Base-by-base conservation (phyloP, 1,139 yeast genomes). In the Blastobotrys buckinghamii region DNA sequence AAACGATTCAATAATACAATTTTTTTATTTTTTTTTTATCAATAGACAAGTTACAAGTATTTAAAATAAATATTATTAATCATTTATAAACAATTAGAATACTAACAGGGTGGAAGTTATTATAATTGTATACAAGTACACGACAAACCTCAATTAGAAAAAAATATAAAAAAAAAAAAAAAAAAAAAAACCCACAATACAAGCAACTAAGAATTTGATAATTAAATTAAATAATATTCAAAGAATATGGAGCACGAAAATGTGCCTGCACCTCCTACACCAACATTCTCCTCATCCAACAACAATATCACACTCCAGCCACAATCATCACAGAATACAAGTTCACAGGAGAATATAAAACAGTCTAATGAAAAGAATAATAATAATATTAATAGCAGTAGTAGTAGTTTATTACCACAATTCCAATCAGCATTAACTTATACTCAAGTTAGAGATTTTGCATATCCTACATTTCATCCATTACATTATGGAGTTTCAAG, bases 371-470 rank as follows among this genome's bases (percentile, higher is more conserved):
- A n/a, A n/a, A n/a, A n/a, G n/a, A n/a, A n/a, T n/a, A n/a, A n/a
- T n/a, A n/a, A n/a, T n/a, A n/a, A n/a, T n/a, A 35, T 22, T 17
- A 16, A 9, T 22, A 5, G 6, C 10, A 5, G 20, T 35, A 10
- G 4, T 7, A 5, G n/a, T n/a, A n/a, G n/a, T n/a, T n/a, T 8
- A n/a, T 22, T 54, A 15, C 64, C 65, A n/a, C 60, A 54, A 39
- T 66, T 64, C 54, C 44, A 57, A 34, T 64, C 69, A 30, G 67
- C 72, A 22, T 57, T 67, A 27, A 54, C 61, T 17, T 67, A 59
- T 49, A 59, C 77, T 24, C 73, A 76, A 20, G 82, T 85, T 22
- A 79, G 79, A 55, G 97, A 89, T 64, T 89, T 78, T 70, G 97
- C 90, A 33, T 89, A 89, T 62, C 78, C 78, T 5, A 73, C 70